Conservation (phyloP, 139 green algal genomes). For the Chlorella ohadii region DNA sequence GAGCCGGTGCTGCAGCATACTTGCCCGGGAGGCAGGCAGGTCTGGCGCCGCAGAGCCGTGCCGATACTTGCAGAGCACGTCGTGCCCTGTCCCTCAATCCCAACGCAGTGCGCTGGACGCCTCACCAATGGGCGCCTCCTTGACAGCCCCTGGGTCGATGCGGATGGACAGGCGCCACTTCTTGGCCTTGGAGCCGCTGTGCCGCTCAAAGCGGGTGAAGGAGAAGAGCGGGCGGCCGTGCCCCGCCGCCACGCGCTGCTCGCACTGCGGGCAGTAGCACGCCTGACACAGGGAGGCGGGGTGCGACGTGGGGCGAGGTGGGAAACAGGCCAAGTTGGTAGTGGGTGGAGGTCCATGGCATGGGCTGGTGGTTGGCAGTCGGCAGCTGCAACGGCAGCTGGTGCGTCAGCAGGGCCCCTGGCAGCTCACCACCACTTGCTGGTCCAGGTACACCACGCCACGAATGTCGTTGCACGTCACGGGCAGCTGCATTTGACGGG, state of each 20-base stretch:
- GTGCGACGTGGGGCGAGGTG: background rate
- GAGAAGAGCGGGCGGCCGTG: slow-evolving; percentile 41
- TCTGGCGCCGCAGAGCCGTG: too few species aligned
- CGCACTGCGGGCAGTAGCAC: slow-evolving; percentile 15
- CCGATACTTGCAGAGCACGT: background rate
- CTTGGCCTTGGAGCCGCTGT: slow-evolving; percentile 41
- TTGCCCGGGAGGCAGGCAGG: background rate
- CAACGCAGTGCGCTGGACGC: background rate
- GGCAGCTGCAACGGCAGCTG: background rate
- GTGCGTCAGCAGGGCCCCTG: background rate
- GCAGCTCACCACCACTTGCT: slow-evolving; percentile 34
- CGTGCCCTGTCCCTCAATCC: background rate
- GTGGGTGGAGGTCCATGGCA: too few species aligned
- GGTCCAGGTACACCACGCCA: slow-evolving; percentile 37
- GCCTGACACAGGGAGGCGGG: background rate
- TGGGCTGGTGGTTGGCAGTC: background rate
- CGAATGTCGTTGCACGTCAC: slow-evolving; percentile 41
- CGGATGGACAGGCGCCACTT: slow-evolving; percentile 43
- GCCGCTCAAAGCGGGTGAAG: slow-evolving; percentile 46
- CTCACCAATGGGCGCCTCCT: slow-evolving; percentile 30
- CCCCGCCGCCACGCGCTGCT: slow-evolving; percentile 21
- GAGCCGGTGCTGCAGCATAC: background rate
- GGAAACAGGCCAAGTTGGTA: too few species aligned
- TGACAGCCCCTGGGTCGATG: slow-evolving; percentile 31
- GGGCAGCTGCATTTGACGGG: slow-evolving; percentile 18